Evolutionary conservation across 2,329 filamentous ascomycete genomes (phyloP).

Genomic region (Chaetothyriales sp.): DNA sequence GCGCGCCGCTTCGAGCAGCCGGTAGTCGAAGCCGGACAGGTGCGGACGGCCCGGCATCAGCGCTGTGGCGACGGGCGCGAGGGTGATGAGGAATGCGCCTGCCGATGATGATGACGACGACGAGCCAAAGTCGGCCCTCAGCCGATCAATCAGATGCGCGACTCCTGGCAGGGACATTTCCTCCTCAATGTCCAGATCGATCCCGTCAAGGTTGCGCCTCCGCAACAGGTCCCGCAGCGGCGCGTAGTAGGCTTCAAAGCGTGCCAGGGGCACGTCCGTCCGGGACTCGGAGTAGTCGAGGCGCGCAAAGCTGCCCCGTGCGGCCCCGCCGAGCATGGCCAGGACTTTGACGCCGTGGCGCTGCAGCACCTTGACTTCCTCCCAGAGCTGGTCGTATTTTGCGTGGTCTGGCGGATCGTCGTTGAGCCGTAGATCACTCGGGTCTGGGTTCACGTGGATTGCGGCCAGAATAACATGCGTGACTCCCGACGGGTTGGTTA

Average conservation of each 20-base stretch:
- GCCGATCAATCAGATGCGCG: conserved; percentile 52
- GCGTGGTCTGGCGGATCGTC: conserved; percentile 57
- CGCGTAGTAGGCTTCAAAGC: conserved; percentile 60
- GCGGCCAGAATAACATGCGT: conserved; percentile 82
- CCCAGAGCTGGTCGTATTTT: conserved; percentile 62
- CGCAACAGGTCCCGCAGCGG: conserved; percentile 55
- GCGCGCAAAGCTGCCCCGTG: conserved; percentile 55
- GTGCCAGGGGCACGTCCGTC: conserved; percentile 22
- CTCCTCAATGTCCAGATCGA: conserved; percentile 75
- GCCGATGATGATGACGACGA: conserved; percentile 7
- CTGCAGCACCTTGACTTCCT: conserved; percentile 59
- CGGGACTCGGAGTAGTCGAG: conserved; percentile 40
- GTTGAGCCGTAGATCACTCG: conserved; percentile 61
- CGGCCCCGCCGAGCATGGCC: conserved; percentile 78
- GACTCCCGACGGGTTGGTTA: conserved; percentile 42
- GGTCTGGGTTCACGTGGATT: conserved; percentile 62
- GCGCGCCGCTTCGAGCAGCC: conserved; percentile 54
- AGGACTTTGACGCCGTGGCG: conserved; percentile 63
- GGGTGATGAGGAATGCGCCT: conserved; percentile 54
- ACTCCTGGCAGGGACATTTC: conserved; percentile 53
- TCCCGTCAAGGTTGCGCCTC: conserved; percentile 48
- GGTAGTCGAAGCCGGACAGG: conserved; percentile 71
- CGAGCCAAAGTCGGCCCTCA: conserved; percentile 38
- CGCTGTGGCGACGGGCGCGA: conserved; percentile 70
- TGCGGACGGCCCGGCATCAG: conserved; percentile 45